Evolutionary conservation across 2,329 filamentous ascomycete species (phyloP).

Genomic region (Fusarium mundagurra): DNA sequence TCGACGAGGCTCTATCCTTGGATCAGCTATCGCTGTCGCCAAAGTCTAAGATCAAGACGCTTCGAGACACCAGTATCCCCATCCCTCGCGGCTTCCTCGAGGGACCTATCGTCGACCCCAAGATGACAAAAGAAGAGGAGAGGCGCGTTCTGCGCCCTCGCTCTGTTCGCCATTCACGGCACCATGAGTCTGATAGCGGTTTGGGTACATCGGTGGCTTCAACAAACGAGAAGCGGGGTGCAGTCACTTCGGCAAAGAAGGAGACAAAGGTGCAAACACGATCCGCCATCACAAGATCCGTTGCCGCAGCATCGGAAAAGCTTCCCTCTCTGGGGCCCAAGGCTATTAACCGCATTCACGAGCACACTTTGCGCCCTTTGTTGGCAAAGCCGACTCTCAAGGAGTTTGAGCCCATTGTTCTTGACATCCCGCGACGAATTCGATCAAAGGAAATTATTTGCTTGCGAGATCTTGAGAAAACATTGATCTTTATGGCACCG

Average conservation of each 20-base stretch:
- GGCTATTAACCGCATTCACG: slow-evolving; percentile 81
- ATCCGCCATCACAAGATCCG: slow-evolving; percentile 66
- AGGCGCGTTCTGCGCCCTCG: slow-evolving; percentile 64
- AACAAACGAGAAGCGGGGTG: slow-evolving; percentile 60
- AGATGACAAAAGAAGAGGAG: slow-evolving; percentile 58
- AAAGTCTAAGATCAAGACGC: slow-evolving; percentile 46
- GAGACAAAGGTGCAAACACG: slow-evolving; percentile 52
- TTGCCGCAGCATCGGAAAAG: slow-evolving; percentile 59
- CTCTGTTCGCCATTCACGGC: slow-evolving; percentile 65
- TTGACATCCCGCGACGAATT: slow-evolving; percentile 82
- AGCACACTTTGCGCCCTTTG: slow-evolving; percentile 81
- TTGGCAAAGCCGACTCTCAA: slow-evolving; percentile 77
- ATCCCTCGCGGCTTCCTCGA: slow-evolving; percentile 69
- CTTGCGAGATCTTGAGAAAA: slow-evolving; percentile 94
- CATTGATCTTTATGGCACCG: slow-evolving; percentile 87
- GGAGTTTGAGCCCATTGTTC: slow-evolving; percentile 82
- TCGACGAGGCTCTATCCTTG: slow-evolving; percentile 69
- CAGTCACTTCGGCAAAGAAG: slow-evolving; percentile 55
- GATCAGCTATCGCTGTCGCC: slow-evolving; percentile 53
- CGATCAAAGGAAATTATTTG: slow-evolving; percentile 87
- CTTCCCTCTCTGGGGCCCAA: slow-evolving; percentile 72
- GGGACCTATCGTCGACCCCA: slow-evolving; percentile 62
- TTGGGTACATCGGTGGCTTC: slow-evolving; percentile 84
- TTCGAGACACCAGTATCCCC: slow-evolving; percentile 67
- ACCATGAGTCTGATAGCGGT: slow-evolving; percentile 86